Base-by-base conservation (phyloP, 495 filamentous ascomycete species). In the Annulohypoxylon nitens region DNA sequence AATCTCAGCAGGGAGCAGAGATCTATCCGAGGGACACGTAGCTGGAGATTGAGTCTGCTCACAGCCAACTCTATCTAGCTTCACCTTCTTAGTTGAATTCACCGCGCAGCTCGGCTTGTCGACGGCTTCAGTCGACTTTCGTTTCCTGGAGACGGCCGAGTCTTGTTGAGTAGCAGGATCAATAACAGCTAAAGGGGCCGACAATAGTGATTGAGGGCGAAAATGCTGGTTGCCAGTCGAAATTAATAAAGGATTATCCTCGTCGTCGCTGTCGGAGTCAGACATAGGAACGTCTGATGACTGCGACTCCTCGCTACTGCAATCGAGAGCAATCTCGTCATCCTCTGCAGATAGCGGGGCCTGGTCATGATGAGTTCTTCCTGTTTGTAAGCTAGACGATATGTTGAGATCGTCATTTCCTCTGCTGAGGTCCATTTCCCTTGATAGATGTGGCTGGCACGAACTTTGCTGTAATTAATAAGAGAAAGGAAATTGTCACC, bases 1-100 rank as follows among this genome's bases (percentile, higher is more conserved):
- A 48, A 88, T 76, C 75, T 88, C 85, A 23, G 81, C 69, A 63
- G 85, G 81, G 25, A 89, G 77, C 50, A 79, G 73, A 78, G 81
- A 83, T 75, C 76, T 80, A 69, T 84, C 59, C 37, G 43, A 58
- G 20, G 70, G 50, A 74, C 58, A 37, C 36, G 33, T 10, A n/a
- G 33, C 39, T 30, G 37, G 18, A 45, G 61, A 61, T 25, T 14
- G 23, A 10, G 33, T 16, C 30, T 37, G 39, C 18, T 20, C 41
- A 41, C 10, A 37, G 41, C 37, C 34, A 16, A 69, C 69, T 33
- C 69, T 72, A 60, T 80, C 76, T 64, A 83, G 41, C 75, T 80
- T 84, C 63, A 81, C 64, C 69, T 77, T 83, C 70, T 83, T 84
- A 62, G 23, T 45, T n/a, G 61, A 41, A 25, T 58, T 67, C 58